Evolutionary conservation across 805 yeast species (phyloP).

Genomic region (Clavispora asparagi): DNA sequence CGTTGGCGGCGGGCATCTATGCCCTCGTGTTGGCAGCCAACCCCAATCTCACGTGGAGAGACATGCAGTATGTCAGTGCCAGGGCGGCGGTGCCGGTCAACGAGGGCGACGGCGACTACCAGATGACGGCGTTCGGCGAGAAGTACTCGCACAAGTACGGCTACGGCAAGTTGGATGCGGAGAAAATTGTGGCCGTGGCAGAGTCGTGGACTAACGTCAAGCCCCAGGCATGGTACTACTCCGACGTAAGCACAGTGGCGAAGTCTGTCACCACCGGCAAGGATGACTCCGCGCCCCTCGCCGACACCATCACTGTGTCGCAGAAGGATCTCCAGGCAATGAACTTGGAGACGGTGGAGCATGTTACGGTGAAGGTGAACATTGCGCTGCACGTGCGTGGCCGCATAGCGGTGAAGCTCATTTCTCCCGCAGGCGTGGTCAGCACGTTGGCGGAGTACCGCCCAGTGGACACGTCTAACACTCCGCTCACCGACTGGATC

Average conservation of each 20-base stretch:
- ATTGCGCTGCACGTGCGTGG: conserved; percentile 68
- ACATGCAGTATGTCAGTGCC: conserved; percentile 79
- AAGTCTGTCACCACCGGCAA: conserved; percentile 12
- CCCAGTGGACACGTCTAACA: conserved; percentile 45
- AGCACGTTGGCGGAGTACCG: conserved; percentile 74
- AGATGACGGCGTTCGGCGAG: conserved; percentile 59
- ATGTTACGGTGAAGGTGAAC: conserved; percentile 75
- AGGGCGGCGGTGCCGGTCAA: conserved; percentile 65
- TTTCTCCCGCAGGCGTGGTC: conserved; percentile 69
- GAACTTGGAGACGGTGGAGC: conserved; percentile 75
- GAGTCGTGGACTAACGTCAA: conserved; percentile 76
- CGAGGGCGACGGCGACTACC: conserved; percentile 69
- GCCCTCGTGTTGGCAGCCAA: conserved; percentile 77
- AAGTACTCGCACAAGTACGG: conserved; percentile 84
- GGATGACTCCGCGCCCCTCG: conserved; percentile 14
- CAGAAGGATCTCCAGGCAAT: conserved; percentile 44
- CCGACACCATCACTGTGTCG: conserved; percentile 37
- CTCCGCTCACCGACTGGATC: conserved; percentile 78
- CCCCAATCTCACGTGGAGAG: conserved; percentile 92
- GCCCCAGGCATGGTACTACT: conserved; percentile 81
- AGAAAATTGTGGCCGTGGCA: conserved; percentile 65
- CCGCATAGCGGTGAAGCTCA: conserved; percentile 53
- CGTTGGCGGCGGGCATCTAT: conserved; percentile 94
- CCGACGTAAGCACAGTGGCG: conserved; percentile 35
- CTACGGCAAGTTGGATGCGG: conserved; percentile 88